Conservation (phyloP, 2,329 filamentous ascomycete species). For the Rutstroemia sp. region DNA sequence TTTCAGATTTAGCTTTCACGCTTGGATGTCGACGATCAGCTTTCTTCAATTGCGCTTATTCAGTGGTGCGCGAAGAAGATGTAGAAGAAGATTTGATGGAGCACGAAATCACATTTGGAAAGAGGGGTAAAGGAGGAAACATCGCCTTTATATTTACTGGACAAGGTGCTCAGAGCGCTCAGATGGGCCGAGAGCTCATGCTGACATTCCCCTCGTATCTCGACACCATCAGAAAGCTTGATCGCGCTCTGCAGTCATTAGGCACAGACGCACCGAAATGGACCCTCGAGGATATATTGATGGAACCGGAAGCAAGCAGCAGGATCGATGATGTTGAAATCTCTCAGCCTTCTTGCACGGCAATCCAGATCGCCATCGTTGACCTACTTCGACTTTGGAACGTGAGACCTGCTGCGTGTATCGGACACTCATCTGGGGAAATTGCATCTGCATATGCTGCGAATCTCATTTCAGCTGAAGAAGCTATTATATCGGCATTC, state of each 20-base stretch:
- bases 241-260: conserved; percentile 1
- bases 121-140: not conserved
- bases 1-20: not conserved
- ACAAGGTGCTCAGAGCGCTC: conserved; percentile 25
- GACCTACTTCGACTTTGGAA: conserved; percentile 36
- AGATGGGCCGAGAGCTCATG: conserved; percentile 21
- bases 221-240: conserved; percentile 12
- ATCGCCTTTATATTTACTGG: conserved; percentile 23
- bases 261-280: conserved; percentile 3
- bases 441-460: conserved; percentile 39
- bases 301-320: conserved; percentile 22
- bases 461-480: conserved; percentile 25
- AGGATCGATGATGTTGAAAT: not conserved
- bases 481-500: conserved; percentile 39
- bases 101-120: conserved; percentile 1
- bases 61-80: not conserved
- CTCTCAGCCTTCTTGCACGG: conserved; percentile 37
- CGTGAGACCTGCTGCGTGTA: conserved; percentile 31
- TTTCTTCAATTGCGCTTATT: not conserved
- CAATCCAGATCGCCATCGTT: conserved; percentile 40
- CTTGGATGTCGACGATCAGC: not conserved
- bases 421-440: conserved; percentile 41
- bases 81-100: not conserved
- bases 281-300: conserved; percentile 24
- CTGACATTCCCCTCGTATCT: conserved; percentile 8